Conservation (phyloP, 176 grass and related monocot species). For the Phragmites australis region DNA sequence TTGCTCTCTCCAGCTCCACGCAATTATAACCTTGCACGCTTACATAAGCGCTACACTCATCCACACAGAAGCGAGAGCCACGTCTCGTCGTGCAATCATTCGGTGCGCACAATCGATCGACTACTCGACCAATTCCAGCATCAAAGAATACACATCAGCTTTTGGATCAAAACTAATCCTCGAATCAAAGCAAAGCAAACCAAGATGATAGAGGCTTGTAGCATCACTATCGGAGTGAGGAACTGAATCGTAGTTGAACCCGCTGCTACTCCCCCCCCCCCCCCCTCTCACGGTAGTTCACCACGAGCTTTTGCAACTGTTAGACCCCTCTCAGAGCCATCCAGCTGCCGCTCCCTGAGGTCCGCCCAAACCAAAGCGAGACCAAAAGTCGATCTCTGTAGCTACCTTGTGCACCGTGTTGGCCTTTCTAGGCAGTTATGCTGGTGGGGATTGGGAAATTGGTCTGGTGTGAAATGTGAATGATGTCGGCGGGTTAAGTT, state of each 20-base stretch:
- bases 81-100: too few species aligned
- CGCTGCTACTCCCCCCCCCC: slow-evolving; percentile 87
- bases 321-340: slow-evolving; percentile 87
- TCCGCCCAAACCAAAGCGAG: not conserved
- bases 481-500: too few species aligned
- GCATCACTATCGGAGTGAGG: not conserved
- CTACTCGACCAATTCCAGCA: not conserved
- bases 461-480: too few species aligned
- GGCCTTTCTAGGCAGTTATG: too few species aligned
- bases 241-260: slow-evolving; percentile 57
- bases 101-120: not conserved
- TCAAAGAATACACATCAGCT: not conserved
- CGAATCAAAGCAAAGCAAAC: not conserved
- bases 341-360: slow-evolving; percentile 1
- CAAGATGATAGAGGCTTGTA: not conserved
- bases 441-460: too few species aligned
- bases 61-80: not conserved
- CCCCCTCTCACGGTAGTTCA: slow-evolving; percentile 80
- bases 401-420: too few species aligned
- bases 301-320: slow-evolving; percentile 83
- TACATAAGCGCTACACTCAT: not conserved
- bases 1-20: too few species aligned
- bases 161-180: slow-evolving; percentile 9
- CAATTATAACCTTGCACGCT: too few species aligned
- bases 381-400: not conserved